Percentiles rank a stretch among this genome's conserved stretches.
Conservation (phyloP, 2,329 filamentous ascomycete genomes). For the Sporothrix schenckii region DNA sequence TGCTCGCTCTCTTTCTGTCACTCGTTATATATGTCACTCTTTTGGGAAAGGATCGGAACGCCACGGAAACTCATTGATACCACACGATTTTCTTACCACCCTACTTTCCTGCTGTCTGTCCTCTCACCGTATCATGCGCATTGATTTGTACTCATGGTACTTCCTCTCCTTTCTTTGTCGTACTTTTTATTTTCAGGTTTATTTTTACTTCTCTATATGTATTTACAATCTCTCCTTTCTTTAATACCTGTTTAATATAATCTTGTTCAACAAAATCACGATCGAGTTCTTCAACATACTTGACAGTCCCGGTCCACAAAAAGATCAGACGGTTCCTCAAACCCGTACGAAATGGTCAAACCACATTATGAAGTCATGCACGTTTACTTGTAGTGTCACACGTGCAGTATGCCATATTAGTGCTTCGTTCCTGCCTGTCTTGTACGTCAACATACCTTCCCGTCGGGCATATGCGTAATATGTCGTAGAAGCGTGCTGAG, state of each 20-base stretch:
- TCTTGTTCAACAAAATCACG: neutral
- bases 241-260: constrained; percentile 20
- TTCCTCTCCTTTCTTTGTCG: neutral
- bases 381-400: too few relatives aligned
- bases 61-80: constrained; percentile 7
- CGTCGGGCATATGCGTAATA: too few relatives aligned
- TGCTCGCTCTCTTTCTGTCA: neutral
- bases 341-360: neutral
- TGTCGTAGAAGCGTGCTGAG: too few relatives aligned
- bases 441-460: too few relatives aligned
- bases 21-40: neutral
- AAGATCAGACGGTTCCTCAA: neutral
- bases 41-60: neutral
- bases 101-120: neutral
- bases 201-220: neutral
- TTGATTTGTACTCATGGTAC: neutral
- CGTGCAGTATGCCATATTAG: too few relatives aligned
- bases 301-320: neutral
- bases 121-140: neutral
- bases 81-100: neutral
- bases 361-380: too few relatives aligned
- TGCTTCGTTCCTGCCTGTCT: too few relatives aligned
- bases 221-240: constrained; percentile 11
- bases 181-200: neutral
- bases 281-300: neutral